Base-by-base conservation (phyloP, 169 alveolate species). In the Plasmodium gonderi region DNA sequence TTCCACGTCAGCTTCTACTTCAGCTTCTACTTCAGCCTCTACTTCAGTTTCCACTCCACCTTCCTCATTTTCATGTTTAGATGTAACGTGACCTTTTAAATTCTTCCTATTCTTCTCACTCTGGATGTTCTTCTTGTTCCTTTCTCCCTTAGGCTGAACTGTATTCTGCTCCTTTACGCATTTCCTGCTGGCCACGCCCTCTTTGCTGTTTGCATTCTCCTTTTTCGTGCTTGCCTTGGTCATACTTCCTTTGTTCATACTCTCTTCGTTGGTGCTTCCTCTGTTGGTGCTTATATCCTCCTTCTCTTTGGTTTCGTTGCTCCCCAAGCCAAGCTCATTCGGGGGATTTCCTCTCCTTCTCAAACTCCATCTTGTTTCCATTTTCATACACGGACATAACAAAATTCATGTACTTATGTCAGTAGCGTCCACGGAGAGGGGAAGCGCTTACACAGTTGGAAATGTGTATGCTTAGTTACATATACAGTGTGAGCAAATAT, bases 321-420 rank as follows among this genome's bases (percentile, higher is more conserved):
- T 49, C 8, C 17, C 47, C 42, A 14, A n/a, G 44, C 47, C n/a
- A 9, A 12, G 60, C 51, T 81, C 74, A 5, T 38, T 72, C 80
- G 38, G 31, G 72, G 72, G 65, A 1, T 79, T 60, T 33, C 49
- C 42, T 47, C 29, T 75, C 23, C 42, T 69, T 11, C 82, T 38
- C 26, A 76, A 76, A 11, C 78, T 77, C 42, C 87, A 44, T 40
- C 89, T 76, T 44, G 89, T 87, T 68, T 87, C 89, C 93, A 87
- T 87, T 36, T n/a, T 17, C 26, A 11, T 12, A 23, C 33, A n/a
- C n/a, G n/a, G n/a, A n/a, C n/a, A n/a, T n/a, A n/a, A n/a, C n/a
- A n/a, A n/a, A n/a, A n/a, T n/a, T n/a, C n/a, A n/a, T n/a, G n/a
- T n/a, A n/a, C n/a, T n/a, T n/a, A n/a, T n/a, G n/a, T n/a, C n/a